phyloP scores from a whole-genome alignment of 805 yeast species.

The Tetrapisispora namnaoensis region DNA sequence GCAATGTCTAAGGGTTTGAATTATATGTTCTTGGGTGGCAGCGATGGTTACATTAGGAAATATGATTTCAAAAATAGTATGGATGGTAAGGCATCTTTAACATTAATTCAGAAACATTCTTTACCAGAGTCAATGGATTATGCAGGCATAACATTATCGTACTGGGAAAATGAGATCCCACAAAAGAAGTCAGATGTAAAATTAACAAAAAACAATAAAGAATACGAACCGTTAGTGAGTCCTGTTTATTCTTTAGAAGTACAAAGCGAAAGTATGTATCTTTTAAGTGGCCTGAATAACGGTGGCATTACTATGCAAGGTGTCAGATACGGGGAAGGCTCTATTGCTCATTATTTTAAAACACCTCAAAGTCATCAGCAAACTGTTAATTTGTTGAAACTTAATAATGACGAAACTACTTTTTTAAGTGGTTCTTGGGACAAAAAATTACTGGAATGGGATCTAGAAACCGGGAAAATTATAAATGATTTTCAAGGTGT shows the following conservation, averaged over 20 bases:
- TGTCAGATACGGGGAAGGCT: constrained; percentile 73
- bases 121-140: constrained; percentile 76
- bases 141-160: constrained; percentile 73
- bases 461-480: constrained; percentile 59
- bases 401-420: constrained; percentile 51
- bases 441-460: constrained; percentile 72
- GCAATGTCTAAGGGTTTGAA: constrained; percentile 71
- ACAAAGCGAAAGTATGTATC: constrained; percentile 75
- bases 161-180: constrained; percentile 97
- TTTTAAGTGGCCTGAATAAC: constrained; percentile 65
- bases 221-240: constrained; percentile 49
- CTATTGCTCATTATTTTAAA: constrained; percentile 64
- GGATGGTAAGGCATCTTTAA: constrained; percentile 77
- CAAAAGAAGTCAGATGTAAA: constrained; percentile 35
- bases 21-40: constrained; percentile 90
- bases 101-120: constrained; percentile 85
- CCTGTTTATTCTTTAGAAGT: constrained; percentile 86
- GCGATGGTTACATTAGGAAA: constrained; percentile 86
- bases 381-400: constrained; percentile 61
- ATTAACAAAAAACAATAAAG: constrained; percentile 26
- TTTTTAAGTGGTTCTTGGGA: constrained; percentile 91
- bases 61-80: constrained; percentile 80
- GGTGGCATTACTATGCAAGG: constrained; percentile 88
- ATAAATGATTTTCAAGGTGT: constrained; percentile 42
- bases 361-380: constrained; percentile 45